Evolutionary conservation across 257 asterid genomes (phyloP).

Genomic region (Scutellaria baicalensis): DNA sequence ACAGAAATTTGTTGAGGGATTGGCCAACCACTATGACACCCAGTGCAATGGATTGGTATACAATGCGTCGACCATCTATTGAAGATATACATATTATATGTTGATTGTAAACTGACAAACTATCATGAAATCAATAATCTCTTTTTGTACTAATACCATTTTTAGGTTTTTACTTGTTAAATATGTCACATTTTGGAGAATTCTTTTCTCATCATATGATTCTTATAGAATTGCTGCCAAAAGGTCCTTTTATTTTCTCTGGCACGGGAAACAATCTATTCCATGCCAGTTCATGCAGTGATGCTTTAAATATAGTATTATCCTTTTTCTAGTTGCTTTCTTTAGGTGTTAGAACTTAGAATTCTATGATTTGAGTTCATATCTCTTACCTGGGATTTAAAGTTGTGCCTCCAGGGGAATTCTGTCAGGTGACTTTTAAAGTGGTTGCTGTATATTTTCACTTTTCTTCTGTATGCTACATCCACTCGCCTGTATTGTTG

Average conservation of each 20-base stretch:
- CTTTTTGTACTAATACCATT: neutral
- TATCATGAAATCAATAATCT: neutral
- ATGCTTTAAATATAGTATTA: neutral
- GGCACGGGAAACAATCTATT: neutral
- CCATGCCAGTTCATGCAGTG: neutral
- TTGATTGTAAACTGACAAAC: neutral
- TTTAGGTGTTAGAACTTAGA: neutral
- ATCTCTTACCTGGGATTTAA: neutral
- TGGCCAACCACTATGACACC: neutral
- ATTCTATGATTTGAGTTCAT: neutral
- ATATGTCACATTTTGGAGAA: neutral
- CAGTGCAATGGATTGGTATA: constrained; percentile 1
- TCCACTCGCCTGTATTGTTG: neutral
- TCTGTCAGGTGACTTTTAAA: neutral
- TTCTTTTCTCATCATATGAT: neutral
- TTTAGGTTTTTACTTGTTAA: neutral
- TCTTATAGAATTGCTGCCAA: neutral
- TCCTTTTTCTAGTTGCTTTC: neutral
- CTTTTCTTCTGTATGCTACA: neutral
- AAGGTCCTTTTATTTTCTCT: neutral
- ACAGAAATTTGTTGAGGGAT: neutral
- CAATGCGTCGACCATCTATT: neutral
- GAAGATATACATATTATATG: neutral
- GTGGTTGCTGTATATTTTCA: neutral
- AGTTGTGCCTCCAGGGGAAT: neutral